These are phyloP conservation scores for Triticum timopheevii DNA, from an alignment of 176 grass and related monocot species.

Conservation along the genomic window DNA sequence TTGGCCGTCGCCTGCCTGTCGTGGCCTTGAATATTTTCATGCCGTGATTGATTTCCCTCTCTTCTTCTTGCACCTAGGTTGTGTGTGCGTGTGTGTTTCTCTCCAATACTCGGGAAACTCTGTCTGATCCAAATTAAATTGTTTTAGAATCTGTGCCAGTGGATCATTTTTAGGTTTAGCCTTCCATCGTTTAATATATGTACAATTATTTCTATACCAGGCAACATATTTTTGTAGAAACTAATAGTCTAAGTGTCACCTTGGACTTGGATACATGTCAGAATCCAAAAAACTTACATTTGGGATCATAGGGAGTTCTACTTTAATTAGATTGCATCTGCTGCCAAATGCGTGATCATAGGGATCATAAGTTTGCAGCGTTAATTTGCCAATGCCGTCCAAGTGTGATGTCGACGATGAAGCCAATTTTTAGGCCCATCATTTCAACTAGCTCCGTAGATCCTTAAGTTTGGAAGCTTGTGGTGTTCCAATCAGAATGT, in stretches of 20 bases:
- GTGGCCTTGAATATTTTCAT: neutral
- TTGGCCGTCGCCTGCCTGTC: neutral
- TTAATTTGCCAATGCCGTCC: neutral
- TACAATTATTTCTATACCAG: no score
- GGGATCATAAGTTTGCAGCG: neutral
- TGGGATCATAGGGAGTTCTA: no score
- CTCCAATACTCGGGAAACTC: neutral
- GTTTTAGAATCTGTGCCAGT: no score
- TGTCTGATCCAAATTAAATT: no score
- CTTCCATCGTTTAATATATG: no score
- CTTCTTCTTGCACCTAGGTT: neutral
- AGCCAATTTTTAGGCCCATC: neutral
- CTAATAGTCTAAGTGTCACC: no score
- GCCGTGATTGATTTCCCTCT: neutral
- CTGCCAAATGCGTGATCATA: neutral
- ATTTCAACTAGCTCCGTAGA: neutral
- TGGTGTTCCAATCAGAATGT: neutral
- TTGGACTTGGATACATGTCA: no score
- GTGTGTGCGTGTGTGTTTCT: neutral
- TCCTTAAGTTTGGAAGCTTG: neutral
- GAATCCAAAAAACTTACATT: no score
- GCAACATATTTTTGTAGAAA: no score
- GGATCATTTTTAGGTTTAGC: no score
- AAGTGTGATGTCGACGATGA: neutral
- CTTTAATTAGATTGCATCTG: no score